A percentile compares a stretch with the other conserved stretches of the same genome.
These are phyloP conservation scores for Grammothele lineata DNA, from an alignment of 768 basidiomycete genomes.

Conservation along the genomic window DNA sequence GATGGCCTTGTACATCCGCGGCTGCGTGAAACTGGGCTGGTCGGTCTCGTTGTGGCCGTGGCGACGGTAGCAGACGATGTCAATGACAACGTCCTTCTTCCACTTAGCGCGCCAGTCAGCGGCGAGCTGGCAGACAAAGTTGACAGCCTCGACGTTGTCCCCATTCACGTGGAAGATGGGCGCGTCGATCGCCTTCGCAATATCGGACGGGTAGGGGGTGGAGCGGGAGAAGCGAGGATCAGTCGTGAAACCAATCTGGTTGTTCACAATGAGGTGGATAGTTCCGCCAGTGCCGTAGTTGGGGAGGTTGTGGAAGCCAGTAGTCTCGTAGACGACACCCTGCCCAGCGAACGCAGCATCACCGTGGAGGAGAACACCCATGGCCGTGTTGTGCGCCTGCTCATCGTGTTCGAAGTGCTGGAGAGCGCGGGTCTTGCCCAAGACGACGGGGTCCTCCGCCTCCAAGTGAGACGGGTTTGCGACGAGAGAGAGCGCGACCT, in stretches of 20 bases:
- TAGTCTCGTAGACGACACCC: slow-evolving; percentile 98
- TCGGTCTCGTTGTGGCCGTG: slow-evolving; percentile 99
- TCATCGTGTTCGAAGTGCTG: slow-evolving; percentile 94
- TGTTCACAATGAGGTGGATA: slow-evolving; percentile 97
- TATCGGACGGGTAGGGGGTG: slow-evolving; percentile 96
- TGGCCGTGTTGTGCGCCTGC: slow-evolving; percentile 73
- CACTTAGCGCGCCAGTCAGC: slow-evolving; percentile 98
- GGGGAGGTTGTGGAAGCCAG: slow-evolving; percentile 95
- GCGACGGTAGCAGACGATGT: slow-evolving; percentile 98
- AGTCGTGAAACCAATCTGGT: slow-evolving; percentile 99
- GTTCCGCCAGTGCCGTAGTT: slow-evolving; percentile 97
- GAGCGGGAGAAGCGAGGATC: slow-evolving; percentile 97
- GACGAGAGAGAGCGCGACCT: slow-evolving; percentile 93
- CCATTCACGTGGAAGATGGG: slow-evolving; percentile 99
- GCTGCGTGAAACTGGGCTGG: slow-evolving; percentile 98
- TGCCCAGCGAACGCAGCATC: slow-evolving; percentile 99
- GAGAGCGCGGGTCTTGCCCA: slow-evolving; percentile 96
- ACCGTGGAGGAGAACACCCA: slow-evolving; percentile 94
- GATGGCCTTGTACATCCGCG: slow-evolving; percentile 97
- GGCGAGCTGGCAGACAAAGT: slow-evolving; percentile 96
- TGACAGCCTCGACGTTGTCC: slow-evolving; percentile 97
- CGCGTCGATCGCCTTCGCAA: slow-evolving; percentile 96
- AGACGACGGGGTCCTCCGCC: slow-evolving; percentile 96
- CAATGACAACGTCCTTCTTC: slow-evolving; percentile 98
- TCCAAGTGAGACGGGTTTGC: slow-evolving; percentile 99